Base-by-base conservation (phyloP, 306 rosid genomes). In the Inga leiocalycina region DNA sequence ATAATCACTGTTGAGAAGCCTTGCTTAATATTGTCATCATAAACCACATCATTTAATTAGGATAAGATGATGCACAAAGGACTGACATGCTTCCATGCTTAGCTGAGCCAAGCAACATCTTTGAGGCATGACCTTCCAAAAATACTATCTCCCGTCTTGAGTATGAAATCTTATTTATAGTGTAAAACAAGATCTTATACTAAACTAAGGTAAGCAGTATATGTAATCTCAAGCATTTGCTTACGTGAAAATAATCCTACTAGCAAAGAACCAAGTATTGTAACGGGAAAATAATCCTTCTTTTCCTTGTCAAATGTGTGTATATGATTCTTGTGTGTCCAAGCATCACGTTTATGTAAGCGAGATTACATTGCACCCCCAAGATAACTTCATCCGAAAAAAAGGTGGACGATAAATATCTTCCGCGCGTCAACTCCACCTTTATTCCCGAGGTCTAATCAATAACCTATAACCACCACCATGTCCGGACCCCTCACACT, bases 331-430 rank as follows among this genome's bases (percentile, higher is more conserved):
- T 10, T 17, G 35, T 45, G 37, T 41, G 37, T 62, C 75, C 32
- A 56, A 80, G 49, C 77, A 77, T 43, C 51, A 72, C 73, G 22
- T 43, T 39, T 77, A 49, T 43, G 46, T 24, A 85, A 70, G 56
- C 59, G 61, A 41, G 32, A 68, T 45, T 41, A 52, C 67, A 48
- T 13, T 24, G 52, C 74, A 70, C 84, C 76, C 74, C 51, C 15
- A 62, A 66, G 65, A 85, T 56, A 78, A 64, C 65, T 62, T 74
- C 44, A 65, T 66, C 86, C 49, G 39, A 62, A 82, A 68, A 78
- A 77, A 52, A 15, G 76, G 59, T 14, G n/a, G 11, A 43, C 6
- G 66, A 85, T 59, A 34, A 62, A 62, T 24, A 41, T 80, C 76
- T 61, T 79, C 70, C 20, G 79, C 79, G 61, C 75, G 39, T 74